Base-by-base conservation (phyloP, 1,284 basidiomycete species). In the Cutaneotrichosporon mucoides region DNA sequence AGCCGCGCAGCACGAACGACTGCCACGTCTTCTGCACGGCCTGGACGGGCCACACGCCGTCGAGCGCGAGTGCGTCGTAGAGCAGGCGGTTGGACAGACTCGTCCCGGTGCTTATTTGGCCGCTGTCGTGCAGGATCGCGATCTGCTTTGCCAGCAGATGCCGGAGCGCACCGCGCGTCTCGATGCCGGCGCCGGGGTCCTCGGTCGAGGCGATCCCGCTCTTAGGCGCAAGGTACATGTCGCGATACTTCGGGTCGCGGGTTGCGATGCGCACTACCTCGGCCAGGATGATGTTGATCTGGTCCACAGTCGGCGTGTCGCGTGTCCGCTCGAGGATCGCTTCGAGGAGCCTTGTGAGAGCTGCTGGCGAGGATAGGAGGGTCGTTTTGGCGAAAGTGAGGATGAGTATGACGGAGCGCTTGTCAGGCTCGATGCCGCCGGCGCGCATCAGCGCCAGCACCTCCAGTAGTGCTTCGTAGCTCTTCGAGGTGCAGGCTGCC, bases 1-100 rank as follows among this genome's bases (percentile, higher is more conserved):
- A 76, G 8, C 76, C 76, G 43, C 69, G 58, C 12, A 64, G 61
- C 36, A 73, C 57, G 35, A 74, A 59, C 7, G 67, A 48, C 47
- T 68, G 63, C 73, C 73, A 77, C 5, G 62, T 63, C 45, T 51
- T 35, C 24, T 54, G 62, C 0, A 73, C 65, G 1, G 60, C 48
- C 13, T 63, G 56, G 33, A 66, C 66, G 6, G 69, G 62, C 36
- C 62, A 57, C 24, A 50, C 49, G 16, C 54, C 55, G 51, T 58
- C 59, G 9, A 63, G 54, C 2, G 66, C 60, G 33, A 70, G 62
- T 5, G 69, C 64, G 49, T 75, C 71, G 56, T 65, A 70, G 40
- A 67, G 66, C 3, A 75, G 63, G 36, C 72, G 65, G 42, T 64
- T 69, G 8, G 63, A 59, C 9, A 75, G 55, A 1, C 65, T 46